Evolutionary conservation across 2,329 filamentous ascomycete genomes (phyloP).

Genomic region (Ascochyta pisi): DNA sequence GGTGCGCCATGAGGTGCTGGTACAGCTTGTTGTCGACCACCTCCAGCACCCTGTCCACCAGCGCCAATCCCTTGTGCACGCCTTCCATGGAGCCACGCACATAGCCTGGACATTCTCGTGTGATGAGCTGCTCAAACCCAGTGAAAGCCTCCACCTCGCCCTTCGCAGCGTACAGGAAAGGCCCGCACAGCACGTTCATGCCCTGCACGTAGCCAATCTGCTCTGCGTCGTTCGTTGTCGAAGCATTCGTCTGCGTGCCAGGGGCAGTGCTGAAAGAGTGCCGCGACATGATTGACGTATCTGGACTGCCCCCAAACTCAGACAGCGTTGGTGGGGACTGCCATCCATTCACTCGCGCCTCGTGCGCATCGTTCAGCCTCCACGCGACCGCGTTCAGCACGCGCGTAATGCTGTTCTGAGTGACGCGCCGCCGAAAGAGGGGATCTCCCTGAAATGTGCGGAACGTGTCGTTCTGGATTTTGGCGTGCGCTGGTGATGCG

Average conservation of each 20-base stretch:
- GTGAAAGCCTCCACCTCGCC: slow-evolving; percentile 95
- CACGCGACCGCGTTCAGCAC: slow-evolving; percentile 94
- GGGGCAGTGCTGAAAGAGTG: slow-evolving; percentile 36
- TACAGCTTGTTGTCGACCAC: slow-evolving; percentile 91
- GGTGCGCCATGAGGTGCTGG: slow-evolving; percentile 82
- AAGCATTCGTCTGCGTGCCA: slow-evolving; percentile 39
- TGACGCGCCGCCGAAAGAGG: slow-evolving; percentile 94
- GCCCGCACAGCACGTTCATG: slow-evolving; percentile 97
- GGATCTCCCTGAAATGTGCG: slow-evolving; percentile 95
- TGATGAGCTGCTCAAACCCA: slow-evolving; percentile 87
- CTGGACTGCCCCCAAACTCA: slow-evolving; percentile 58
- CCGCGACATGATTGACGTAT: slow-evolving; percentile 47
- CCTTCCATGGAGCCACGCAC: slow-evolving; percentile 97
- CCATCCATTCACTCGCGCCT: slow-evolving; percentile 63
- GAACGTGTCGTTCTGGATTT: slow-evolving; percentile 98
- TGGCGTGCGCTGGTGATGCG: slow-evolving; percentile 91
- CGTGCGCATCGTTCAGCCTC: slow-evolving; percentile 82
- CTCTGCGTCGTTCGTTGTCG: slow-evolving; percentile 58
- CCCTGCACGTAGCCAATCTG: slow-evolving; percentile 94
- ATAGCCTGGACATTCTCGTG: slow-evolving; percentile 88
- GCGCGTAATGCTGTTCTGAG: slow-evolving; percentile 91
- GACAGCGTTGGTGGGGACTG: slow-evolving; percentile 57
- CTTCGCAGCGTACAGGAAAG: slow-evolving; percentile 91
- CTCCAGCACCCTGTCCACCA: slow-evolving; percentile 90
- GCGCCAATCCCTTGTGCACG: slow-evolving; percentile 86